A percentile compares a stretch with the other conserved stretches of the same genome.
Conservation (phyloP, 805 yeast genomes). For the Pachysolen tannophilus region DNA sequence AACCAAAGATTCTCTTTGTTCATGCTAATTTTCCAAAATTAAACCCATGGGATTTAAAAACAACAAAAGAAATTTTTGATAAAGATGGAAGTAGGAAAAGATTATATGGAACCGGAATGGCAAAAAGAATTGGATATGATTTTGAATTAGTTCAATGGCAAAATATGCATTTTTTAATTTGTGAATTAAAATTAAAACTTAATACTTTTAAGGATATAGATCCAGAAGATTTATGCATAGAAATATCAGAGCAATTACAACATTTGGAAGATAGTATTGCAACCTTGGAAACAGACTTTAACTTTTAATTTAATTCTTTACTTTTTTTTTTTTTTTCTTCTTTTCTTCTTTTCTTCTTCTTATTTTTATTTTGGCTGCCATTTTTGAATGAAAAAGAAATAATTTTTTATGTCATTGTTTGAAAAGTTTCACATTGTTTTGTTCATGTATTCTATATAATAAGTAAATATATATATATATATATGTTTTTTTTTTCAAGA, state of each 20-base stretch:
- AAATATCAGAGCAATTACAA: slow-evolving; percentile 37
- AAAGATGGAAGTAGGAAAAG: slow-evolving; percentile 42
- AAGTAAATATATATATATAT: too few species aligned
- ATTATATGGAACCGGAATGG: slow-evolving; percentile 51
- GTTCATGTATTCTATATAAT: too few species aligned
- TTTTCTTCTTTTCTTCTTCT: not conserved
- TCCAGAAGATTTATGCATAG: slow-evolving; percentile 37
- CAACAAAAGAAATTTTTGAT: slow-evolving; percentile 31
- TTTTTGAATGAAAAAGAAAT: too few species aligned
- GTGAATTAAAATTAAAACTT: slow-evolving; percentile 39
- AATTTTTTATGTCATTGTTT: too few species aligned
- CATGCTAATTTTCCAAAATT: slow-evolving; percentile 65
- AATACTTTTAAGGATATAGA: slow-evolving; percentile 34
- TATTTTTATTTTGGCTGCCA: not conserved
- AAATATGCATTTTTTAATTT: slow-evolving; percentile 45
- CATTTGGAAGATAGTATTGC: slow-evolving; percentile 23
- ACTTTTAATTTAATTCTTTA: not conserved
- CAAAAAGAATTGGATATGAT: slow-evolving; percentile 42
- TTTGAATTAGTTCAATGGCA: slow-evolving; percentile 54
- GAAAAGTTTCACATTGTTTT: too few species aligned
- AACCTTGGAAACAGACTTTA: slow-evolving; percentile 6
- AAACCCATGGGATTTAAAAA: slow-evolving; percentile 48
- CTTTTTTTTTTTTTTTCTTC: not conserved
- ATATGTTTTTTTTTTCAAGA: too few species aligned
- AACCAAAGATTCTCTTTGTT: slow-evolving; percentile 38